phyloP scores from a whole-genome alignment of 306 rosid genomes.

The Spatholobus suberectus region DNA sequence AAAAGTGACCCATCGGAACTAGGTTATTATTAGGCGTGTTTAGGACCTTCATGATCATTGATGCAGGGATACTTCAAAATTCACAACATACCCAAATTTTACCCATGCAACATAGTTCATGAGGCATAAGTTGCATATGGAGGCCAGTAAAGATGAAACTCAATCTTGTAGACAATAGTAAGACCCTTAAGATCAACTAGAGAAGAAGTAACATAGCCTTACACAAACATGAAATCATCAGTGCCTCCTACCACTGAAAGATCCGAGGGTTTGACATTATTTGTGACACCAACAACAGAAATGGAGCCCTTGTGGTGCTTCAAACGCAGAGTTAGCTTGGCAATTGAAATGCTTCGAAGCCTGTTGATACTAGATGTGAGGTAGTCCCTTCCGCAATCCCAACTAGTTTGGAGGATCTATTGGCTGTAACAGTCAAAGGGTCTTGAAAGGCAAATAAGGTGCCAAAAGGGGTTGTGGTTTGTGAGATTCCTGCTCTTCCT shows the following conservation, averaged over 20 bases:
- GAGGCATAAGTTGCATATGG: conserved; percentile 52
- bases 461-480: conserved; percentile 81
- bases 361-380: conserved; percentile 74
- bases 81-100: not conserved
- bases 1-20: not conserved
- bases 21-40: not conserved
- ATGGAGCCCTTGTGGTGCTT: conserved; percentile 65
- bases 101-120: not conserved
- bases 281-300: conserved; percentile 64
- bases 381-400: conserved; percentile 77
- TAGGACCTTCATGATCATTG: not conserved
- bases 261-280: conserved; percentile 57
- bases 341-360: conserved; percentile 68
- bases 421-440: conserved; percentile 56
- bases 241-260: conserved; percentile 87
- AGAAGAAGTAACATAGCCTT: conserved; percentile 73
- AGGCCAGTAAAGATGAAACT: conserved; percentile 87
- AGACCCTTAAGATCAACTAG: conserved; percentile 62
- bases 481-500: conserved; percentile 49
- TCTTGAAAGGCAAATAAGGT: conserved; percentile 77
- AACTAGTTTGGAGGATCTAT: conserved; percentile 55
- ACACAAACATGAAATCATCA: conserved; percentile 76
- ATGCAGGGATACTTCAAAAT: not conserved
- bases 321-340: conserved; percentile 63
- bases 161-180: conserved; percentile 69